Conservation (phyloP, 257 asterid species). For the Fraxinus quadrangulata region DNA sequence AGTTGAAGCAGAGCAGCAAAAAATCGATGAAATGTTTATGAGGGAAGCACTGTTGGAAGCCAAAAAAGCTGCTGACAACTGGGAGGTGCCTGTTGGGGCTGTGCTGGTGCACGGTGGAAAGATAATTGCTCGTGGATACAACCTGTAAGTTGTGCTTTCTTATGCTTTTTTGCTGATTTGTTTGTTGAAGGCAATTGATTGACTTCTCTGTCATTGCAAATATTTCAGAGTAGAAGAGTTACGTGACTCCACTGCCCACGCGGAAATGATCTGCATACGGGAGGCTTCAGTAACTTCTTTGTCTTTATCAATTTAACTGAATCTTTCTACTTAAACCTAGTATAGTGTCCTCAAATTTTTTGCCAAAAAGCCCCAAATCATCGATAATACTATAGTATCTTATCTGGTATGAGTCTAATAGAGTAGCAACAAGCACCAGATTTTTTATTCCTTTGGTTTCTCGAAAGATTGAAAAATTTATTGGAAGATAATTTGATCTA, state of each 20-base stretch:
- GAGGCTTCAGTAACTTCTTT: constrained; percentile 77
- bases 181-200: constrained; percentile 9
- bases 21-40: constrained; percentile 83
- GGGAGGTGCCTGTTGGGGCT: constrained; percentile 99
- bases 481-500: background rate
- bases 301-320: constrained; percentile 22
- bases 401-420: background rate
- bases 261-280: constrained; percentile 93
- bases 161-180: constrained; percentile 14
- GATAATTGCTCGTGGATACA: constrained; percentile 93
- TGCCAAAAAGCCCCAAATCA: background rate
- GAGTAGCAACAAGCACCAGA: constrained; percentile 8
- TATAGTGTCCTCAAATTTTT: background rate
- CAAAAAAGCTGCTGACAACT: constrained; percentile 80
- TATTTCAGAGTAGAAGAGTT: constrained; percentile 86
- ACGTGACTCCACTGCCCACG: constrained; percentile 98
- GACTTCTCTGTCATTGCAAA: constrained; percentile 16
- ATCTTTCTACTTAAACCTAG: constrained; percentile 15
- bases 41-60: constrained; percentile 94
- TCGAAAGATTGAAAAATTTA: background rate
- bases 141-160: constrained; percentile 64
- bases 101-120: constrained; percentile 84
- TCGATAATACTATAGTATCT: background rate
- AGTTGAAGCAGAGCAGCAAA: constrained; percentile 66
- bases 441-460: background rate